Conservation (phyloP, 352 stramenopile genomes). For the Phytophthora aleatoria region DNA sequence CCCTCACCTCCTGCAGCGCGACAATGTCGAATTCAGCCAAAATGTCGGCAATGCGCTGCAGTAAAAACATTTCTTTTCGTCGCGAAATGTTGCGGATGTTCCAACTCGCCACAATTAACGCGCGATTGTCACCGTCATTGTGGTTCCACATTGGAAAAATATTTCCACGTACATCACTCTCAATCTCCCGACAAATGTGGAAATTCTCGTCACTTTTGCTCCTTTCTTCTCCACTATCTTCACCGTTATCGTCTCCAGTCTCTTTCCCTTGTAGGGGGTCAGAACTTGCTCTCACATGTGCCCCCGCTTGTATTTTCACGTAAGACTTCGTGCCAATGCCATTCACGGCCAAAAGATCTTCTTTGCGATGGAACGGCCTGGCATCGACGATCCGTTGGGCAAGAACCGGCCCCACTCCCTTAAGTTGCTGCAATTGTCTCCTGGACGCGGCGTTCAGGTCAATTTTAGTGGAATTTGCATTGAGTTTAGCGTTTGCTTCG, state of each 20-base stretch:
- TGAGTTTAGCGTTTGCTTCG: slow-evolving; percentile 4
- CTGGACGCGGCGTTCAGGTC: slow-evolving; percentile 55
- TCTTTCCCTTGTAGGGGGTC: neutral
- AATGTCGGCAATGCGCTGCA: slow-evolving; percentile 55
- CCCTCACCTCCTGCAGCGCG: slow-evolving; percentile 68
- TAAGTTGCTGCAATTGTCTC: slow-evolving; percentile 43
- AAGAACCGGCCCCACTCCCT: slow-evolving; percentile 43
- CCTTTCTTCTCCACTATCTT: slow-evolving; percentile 2
- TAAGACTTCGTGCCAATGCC: slow-evolving; percentile 51
- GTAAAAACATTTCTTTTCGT: slow-evolving; percentile 37
- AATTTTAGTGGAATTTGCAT: slow-evolving; percentile 26
- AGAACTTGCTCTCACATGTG: slow-evolving; percentile 17
- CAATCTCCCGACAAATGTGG: slow-evolving; percentile 40
- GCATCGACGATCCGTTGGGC: slow-evolving; percentile 50
- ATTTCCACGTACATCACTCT: slow-evolving; percentile 40
- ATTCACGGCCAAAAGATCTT: slow-evolving; percentile 57
- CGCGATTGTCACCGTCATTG: slow-evolving; percentile 4
- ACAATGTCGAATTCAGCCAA: slow-evolving; percentile 72
- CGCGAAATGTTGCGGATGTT: slow-evolving; percentile 80
- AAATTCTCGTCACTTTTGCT: slow-evolving; percentile 18
- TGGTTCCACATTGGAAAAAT: slow-evolving; percentile 28
- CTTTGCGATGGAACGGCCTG: slow-evolving; percentile 52
- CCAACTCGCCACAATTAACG: slow-evolving; percentile 64
- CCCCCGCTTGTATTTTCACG: slow-evolving; percentile 40
- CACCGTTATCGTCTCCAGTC: neutral